Evolutionary conservation across 805 yeast species (phyloP).

Genomic region (Yamadazyma scolyti): DNA sequence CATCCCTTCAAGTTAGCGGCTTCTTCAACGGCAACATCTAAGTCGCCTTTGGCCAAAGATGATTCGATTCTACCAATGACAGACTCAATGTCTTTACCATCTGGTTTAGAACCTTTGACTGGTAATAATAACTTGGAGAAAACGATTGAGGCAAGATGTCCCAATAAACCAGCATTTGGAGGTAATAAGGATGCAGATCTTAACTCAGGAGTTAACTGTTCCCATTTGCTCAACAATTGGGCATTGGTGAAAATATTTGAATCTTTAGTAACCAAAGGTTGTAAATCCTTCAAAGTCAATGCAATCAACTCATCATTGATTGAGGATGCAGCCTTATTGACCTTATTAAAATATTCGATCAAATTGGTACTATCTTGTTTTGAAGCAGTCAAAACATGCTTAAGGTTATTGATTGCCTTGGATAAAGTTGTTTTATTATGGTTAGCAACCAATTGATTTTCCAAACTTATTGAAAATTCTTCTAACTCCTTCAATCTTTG

Average conservation of each 20-base stretch:
- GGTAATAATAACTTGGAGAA: slow-evolving; percentile 74
- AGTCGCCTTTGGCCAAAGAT: slow-evolving; percentile 67
- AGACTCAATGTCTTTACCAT: slow-evolving; percentile 82
- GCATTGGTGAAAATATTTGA: slow-evolving; percentile 62
- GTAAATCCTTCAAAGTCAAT: slow-evolving; percentile 30
- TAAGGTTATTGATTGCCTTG: slow-evolving; percentile 30
- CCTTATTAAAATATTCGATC: slow-evolving; percentile 35
- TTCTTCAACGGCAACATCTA: slow-evolving; percentile 90
- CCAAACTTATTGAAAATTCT: slow-evolving; percentile 45
- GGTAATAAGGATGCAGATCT: slow-evolving; percentile 87
- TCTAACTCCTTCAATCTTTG: slow-evolving; percentile 53
- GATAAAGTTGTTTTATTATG: slow-evolving; percentile 30
- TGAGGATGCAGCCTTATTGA: slow-evolving; percentile 14
- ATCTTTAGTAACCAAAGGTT: slow-evolving; percentile 32
- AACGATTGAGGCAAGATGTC: slow-evolving; percentile 77
- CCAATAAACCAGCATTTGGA: slow-evolving; percentile 92
- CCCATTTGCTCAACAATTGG: slow-evolving; percentile 79
- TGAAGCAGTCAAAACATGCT: slow-evolving; percentile 20
- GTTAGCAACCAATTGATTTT: slow-evolving; percentile 29
- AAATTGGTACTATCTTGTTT: slow-evolving; percentile 18
- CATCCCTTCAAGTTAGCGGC: slow-evolving; percentile 87
- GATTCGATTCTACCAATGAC: slow-evolving; percentile 82
- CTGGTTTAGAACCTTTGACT: slow-evolving; percentile 70
- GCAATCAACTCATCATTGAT: slow-evolving; percentile 32
- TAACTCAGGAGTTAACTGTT: slow-evolving; percentile 75